Evolutionary conservation across 129 eudicot species (phyloP).

Genomic region (Scalesia atractyloides): DNA sequence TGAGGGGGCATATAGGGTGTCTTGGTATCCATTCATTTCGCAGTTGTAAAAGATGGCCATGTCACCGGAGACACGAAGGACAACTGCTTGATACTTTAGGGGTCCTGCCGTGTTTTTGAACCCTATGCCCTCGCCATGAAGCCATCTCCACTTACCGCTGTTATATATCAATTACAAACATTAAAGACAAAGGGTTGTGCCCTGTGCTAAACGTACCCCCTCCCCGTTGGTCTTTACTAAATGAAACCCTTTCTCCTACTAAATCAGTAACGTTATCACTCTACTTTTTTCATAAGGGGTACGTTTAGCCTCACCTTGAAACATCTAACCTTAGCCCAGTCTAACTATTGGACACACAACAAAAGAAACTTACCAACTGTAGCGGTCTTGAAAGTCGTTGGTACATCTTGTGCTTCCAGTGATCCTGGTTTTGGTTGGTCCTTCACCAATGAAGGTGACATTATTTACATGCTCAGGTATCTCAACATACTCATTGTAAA

Average conservation of each 20-base stretch:
- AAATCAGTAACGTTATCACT: no score
- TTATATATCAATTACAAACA: not conserved
- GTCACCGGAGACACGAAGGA: slow-evolving; percentile 39
- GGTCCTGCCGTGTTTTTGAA: slow-evolving; percentile 68
- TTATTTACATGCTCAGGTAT: slow-evolving; percentile 32
- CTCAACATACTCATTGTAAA: slow-evolving; percentile 49
- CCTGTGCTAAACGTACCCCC: no score
- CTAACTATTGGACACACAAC: no score
- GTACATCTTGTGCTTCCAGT: slow-evolving; percentile 54
- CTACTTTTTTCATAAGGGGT: no score
- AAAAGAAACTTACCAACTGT: slow-evolving; percentile 55
- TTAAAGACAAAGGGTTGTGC: no score
- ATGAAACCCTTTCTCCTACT: no score
- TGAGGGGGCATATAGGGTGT: slow-evolving; percentile 54
- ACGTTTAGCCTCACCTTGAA: no score
- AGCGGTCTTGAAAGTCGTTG: slow-evolving; percentile 48
- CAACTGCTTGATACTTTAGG: slow-evolving; percentile 58
- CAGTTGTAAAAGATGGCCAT: slow-evolving; percentile 21
- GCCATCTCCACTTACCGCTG: slow-evolving; percentile 51
- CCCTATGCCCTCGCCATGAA: slow-evolving; percentile 52
- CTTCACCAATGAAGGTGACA: slow-evolving; percentile 61
- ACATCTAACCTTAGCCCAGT: no score
- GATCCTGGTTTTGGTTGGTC: slow-evolving; percentile 57
- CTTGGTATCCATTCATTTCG: slow-evolving; percentile 25
- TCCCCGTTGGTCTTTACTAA: no score